Base-by-base conservation (phyloP, 2,329 filamentous ascomycete genomes). In the Lasiodiplodia citricola region DNA sequence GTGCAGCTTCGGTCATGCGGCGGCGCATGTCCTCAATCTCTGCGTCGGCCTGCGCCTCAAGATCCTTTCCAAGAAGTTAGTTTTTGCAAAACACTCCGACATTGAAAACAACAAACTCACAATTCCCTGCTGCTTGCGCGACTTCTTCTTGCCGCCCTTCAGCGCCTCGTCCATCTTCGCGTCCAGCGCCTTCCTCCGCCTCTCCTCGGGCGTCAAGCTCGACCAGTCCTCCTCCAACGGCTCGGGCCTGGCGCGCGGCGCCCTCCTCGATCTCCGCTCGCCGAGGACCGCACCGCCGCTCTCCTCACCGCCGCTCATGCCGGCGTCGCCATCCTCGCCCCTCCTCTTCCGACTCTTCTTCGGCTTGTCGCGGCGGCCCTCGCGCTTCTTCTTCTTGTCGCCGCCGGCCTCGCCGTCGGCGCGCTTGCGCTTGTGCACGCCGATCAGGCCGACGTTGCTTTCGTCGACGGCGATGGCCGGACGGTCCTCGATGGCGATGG, bases 31-130 rank as follows among this genome's bases (percentile, higher is more conserved):
- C 87, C 68, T 93, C 93, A 71, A 99, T 94, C 76, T 96, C 91
- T 55, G 94, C 92, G 78, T 98, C 96, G 73, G 95, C 92, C 81
- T 92, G 91, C 75, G 93, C 91, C 78, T 97, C 94, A 57, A 98
- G 86, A 72, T 98, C 95, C 92, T 95, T 18, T 58, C 2, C 38
- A 21, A 51, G 35, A 1, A 52, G 35, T 52, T 74, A 70, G 74
- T 75, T 70, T 73, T 70, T 73, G 68, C 44, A 14, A 38, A 16
- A 16, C 5, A n/a, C 16, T 8, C 7, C 60, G 6, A n/a, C 5
- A 64, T n/a, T 4, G 21, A 35, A 38, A 18, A 18, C 16, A 4
- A 1, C 2, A 21, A 31, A 85, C 90, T 67, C 85, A 94, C 92
- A 79, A 97, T 94, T 74, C 96, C 94, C 77, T 94, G 92, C 84